These are phyloP conservation scores for Monosporascus sp. DNA, from an alignment of 2,329 filamentous ascomycete species.

Conservation along the genomic window DNA sequence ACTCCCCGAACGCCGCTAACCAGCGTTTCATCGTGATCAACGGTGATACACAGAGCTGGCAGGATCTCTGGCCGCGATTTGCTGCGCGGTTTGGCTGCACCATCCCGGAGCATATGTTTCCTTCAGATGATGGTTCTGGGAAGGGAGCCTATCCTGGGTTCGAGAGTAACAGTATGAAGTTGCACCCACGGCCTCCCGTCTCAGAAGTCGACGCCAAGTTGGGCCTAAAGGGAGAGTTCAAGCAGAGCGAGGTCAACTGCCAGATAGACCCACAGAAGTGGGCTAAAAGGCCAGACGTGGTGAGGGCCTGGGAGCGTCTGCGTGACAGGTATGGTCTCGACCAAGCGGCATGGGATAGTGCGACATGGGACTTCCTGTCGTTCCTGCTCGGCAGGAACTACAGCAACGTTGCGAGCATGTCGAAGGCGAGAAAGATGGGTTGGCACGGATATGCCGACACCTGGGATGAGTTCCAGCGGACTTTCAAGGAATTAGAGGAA, in stretches of 20 bases:
- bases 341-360: constrained; percentile 33
- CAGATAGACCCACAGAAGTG: constrained; percentile 36
- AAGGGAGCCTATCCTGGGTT: constrained; percentile 11
- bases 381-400: constrained; percentile 38
- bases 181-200: constrained; percentile 25
- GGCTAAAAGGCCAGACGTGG: constrained; percentile 33
- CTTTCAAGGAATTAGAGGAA: constrained; percentile 21
- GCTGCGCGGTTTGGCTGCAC: constrained; percentile 29
- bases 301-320: constrained; percentile 33
- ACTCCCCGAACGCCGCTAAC: constrained; percentile 26
- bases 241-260: constrained; percentile 28
- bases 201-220: constrained; percentile 22
- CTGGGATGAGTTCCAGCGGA: constrained; percentile 22
- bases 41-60: constrained; percentile 36
- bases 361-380: constrained; percentile 37
- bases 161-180: constrained; percentile 8
- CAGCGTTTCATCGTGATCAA: constrained; percentile 39
- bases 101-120: constrained; percentile 28
- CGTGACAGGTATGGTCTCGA: constrained; percentile 33
- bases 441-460: constrained; percentile 35
- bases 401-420: constrained; percentile 35
- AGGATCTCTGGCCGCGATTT: constrained; percentile 37
- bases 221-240: constrained; percentile 21
- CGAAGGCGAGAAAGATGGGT: constrained; percentile 38
- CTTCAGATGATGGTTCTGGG: constrained; percentile 4